Evolutionary conservation across 345 rosid genomes (phyloP), one percentile per base, ranked within the genome.

Genomic region (Bruguiera sexangula): DNA sequence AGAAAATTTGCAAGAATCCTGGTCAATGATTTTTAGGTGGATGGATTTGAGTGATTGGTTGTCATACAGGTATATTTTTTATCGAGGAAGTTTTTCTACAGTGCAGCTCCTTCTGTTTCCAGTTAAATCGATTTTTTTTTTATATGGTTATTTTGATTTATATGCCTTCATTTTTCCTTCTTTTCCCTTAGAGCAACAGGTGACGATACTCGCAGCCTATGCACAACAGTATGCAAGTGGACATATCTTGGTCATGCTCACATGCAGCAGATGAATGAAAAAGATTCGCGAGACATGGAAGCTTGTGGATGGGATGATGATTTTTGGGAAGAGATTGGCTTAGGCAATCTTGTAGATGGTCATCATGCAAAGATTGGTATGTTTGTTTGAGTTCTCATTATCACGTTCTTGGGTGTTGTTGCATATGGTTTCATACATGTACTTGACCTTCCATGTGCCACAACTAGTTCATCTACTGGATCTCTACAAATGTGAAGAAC

Each of bases 211-310:
- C 88, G 97, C 61, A 95, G 99, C 78, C 83, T 95, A 65, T 95
- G 99, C 86, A 88, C 99, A 72, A 85, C 92, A 63, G 96, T 92
- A 22, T 95, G 99, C 82, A 95, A 95, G 77, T 92, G 96, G 99
- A 92, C 96, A 19, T 95, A 95, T 83, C 97, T 95, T 82, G 99
- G 97, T 73, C 99, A 95, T 84, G 99, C 99, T n/a, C 99, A 95
- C 73, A 88, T 91, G 97, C 86, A 88, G 26, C 93, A 77, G 70
- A 73, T 81, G 82, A 81, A 67, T 69, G 96, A 88, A 75, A 88
- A 87, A 66, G 87, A 86, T 81, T 91, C 96, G 39, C 81, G 91
- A 67, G 82, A 86, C 69, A 92, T 92, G 97, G 96, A 95, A 95
- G 89, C 99, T 15, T 88, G 93, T 80, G 99, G 99, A 21, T 95